Conservation (phyloP, 768 basidiomycete genomes). For the Calocybe gangraenosa region DNA sequence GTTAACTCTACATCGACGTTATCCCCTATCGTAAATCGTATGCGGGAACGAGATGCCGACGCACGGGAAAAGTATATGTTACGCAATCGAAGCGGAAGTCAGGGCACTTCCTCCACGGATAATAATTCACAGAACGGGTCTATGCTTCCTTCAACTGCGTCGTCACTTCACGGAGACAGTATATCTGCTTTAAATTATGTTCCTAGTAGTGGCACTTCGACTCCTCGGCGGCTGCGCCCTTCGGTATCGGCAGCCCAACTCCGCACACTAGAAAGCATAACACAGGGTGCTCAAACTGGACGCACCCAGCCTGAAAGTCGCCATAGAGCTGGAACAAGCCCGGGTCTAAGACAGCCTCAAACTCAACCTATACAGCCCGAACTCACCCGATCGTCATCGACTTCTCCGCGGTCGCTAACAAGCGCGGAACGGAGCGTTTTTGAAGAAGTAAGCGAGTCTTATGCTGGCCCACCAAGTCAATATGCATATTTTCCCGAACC, state of each 20-base stretch:
- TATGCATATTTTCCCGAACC: slow-evolving; percentile 74
- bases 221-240: slow-evolving; percentile 62
- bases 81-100: slow-evolving; percentile 80
- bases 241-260: slow-evolving; percentile 79
- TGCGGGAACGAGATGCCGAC: slow-evolving; percentile 81
- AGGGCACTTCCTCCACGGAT: slow-evolving; percentile 68
- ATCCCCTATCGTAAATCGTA: slow-evolving; percentile 75
- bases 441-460: slow-evolving; percentile 43
- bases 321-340: slow-evolving; percentile 66
- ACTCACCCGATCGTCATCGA: slow-evolving; percentile 52
- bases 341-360: slow-evolving; percentile 37
- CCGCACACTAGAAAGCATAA: slow-evolving; percentile 42
- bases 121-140: slow-evolving; percentile 60
- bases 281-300: slow-evolving; percentile 23
- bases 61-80: slow-evolving; percentile 85
- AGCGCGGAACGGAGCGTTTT: slow-evolving; percentile 32
- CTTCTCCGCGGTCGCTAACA: slow-evolving; percentile 35
- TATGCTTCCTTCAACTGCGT: slow-evolving; percentile 43
- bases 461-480: slow-evolving; percentile 63
- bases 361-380: slow-evolving; percentile 38
- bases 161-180: slow-evolving; percentile 52
- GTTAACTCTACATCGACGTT: slow-evolving; percentile 42
- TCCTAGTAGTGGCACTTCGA: slow-evolving; percentile 47
- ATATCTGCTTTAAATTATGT: slow-evolving; percentile 44
- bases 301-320: slow-evolving; percentile 43